These are phyloP conservation scores for Solanum verrucosum DNA, from an alignment of 257 asterid species.

Conservation along the genomic window DNA sequence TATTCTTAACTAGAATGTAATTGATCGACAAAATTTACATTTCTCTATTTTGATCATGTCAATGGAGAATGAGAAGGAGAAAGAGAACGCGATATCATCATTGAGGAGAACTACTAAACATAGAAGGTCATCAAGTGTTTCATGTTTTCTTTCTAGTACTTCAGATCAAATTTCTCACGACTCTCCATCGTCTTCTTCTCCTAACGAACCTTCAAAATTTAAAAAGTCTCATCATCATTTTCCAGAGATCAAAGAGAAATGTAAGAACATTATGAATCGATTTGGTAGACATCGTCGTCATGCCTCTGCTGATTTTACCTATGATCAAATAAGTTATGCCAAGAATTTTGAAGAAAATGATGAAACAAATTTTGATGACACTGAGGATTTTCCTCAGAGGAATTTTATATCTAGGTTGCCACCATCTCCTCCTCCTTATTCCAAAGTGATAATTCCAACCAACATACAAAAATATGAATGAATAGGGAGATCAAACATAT, in stretches of 20 bases:
- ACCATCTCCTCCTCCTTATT: not conserved
- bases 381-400: not conserved
- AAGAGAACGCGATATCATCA: not conserved
- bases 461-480: not conserved
- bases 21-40: not conserved
- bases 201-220: not conserved
- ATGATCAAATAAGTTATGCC: conserved; percentile 31
- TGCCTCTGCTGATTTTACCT: conserved; percentile 31
- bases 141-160: not conserved
- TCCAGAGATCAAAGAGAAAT: conserved; percentile 14
- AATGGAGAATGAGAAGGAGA: not conserved
- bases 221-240: not conserved
- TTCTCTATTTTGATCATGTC: not conserved
- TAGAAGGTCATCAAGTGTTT: not conserved
- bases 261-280: conserved; percentile 21
- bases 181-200: not conserved
- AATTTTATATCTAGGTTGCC: conserved; percentile 1
- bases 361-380: not conserved
- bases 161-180: not conserved
- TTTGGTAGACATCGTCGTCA: conserved; percentile 25
- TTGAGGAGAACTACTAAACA: not conserved
- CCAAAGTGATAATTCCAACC: not conserved
- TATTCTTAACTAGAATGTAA: not conserved
- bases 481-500: not conserved
- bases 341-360: conserved; percentile 23